Evolutionary conservation across 345 rosid genomes (phyloP).

Genomic region (Populus tremula): DNA sequence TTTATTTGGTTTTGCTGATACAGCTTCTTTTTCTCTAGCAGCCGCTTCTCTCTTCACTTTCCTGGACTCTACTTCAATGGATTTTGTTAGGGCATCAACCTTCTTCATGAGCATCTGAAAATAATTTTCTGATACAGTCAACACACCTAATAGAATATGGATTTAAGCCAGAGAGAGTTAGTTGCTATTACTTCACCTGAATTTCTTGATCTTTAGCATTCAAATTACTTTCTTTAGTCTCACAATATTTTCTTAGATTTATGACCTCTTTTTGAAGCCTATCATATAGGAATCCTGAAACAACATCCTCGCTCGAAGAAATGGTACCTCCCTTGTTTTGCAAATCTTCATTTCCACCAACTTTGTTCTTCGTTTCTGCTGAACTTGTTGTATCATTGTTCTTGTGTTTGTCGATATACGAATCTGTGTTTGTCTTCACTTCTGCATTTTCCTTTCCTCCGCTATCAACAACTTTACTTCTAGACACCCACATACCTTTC

Average conservation of each 20-base stretch:
- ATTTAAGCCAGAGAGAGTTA: background rate
- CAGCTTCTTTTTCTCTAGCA: slow-evolving; percentile 60
- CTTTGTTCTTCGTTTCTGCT: slow-evolving; percentile 22
- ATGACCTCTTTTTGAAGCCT: slow-evolving; percentile 83
- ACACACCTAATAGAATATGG: background rate
- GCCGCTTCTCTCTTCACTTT: slow-evolving; percentile 74
- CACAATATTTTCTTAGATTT: slow-evolving; percentile 58
- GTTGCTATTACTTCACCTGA: slow-evolving; percentile 40
- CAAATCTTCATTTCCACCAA: slow-evolving; percentile 29
- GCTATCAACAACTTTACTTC: slow-evolving; percentile 48
- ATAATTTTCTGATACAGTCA: slow-evolving; percentile 4
- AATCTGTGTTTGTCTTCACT: slow-evolving; percentile 28
- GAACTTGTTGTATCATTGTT: slow-evolving; percentile 16
- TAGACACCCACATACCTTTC: slow-evolving; percentile 55
- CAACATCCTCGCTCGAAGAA: slow-evolving; percentile 42
- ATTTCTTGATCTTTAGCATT: slow-evolving; percentile 70
- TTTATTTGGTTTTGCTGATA: slow-evolving; percentile 33
- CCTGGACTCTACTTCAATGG: slow-evolving; percentile 74
- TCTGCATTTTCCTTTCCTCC: slow-evolving; percentile 61
- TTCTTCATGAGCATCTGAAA: slow-evolving; percentile 75
- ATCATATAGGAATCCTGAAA: slow-evolving; percentile 88
- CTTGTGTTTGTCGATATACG: slow-evolving; percentile 15
- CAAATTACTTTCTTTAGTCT: slow-evolving; percentile 56
- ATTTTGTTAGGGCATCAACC: slow-evolving; percentile 68
- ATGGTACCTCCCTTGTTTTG: slow-evolving; percentile 24